A percentile compares a stretch with the other conserved stretches of the same genome.
phyloP scores from a whole-genome alignment of 805 yeast genomes.

The Henningerozyma blattae region DNA sequence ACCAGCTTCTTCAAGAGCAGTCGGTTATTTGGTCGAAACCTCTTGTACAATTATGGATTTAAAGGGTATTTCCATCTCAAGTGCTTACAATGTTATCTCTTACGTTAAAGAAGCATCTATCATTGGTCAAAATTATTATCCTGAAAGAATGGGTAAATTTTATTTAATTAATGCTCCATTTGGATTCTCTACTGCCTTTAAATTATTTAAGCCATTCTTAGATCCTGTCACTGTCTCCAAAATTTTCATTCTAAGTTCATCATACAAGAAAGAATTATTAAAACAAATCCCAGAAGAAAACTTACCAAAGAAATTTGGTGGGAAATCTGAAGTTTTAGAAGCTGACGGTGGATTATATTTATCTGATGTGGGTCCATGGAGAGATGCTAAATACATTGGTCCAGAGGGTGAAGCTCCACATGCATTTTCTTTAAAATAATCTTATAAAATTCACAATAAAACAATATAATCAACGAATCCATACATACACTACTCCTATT shows the following conservation, averaged over 20 bases:
- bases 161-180: constrained; percentile 94
- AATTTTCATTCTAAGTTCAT: constrained; percentile 74
- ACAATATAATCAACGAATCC: no score
- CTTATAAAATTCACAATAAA: no score
- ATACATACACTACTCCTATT: no score
- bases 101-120: constrained; percentile 88
- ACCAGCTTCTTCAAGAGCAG: constrained; percentile 87
- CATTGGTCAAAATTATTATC: constrained; percentile 95
- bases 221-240: constrained; percentile 97
- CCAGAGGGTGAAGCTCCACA: constrained; percentile 92
- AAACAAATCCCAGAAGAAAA: constrained; percentile 91
- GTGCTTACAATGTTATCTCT: constrained; percentile 74
- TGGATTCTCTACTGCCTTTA: constrained; percentile 91
- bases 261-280: constrained; percentile 70
- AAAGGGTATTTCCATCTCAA: constrained; percentile 79
- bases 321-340: constrained; percentile 52
- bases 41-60: constrained; percentile 93
- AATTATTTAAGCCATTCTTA: constrained; percentile 80
- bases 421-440: constrained; percentile 25
- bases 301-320: constrained; percentile 87
- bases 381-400: constrained; percentile 77
- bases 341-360: constrained; percentile 72
- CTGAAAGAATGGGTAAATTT: constrained; percentile 98
- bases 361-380: constrained; percentile 96
- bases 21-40: constrained; percentile 74